Base-by-base conservation (phyloP, 164 flowering plant species). In the Piper longum region DNA sequence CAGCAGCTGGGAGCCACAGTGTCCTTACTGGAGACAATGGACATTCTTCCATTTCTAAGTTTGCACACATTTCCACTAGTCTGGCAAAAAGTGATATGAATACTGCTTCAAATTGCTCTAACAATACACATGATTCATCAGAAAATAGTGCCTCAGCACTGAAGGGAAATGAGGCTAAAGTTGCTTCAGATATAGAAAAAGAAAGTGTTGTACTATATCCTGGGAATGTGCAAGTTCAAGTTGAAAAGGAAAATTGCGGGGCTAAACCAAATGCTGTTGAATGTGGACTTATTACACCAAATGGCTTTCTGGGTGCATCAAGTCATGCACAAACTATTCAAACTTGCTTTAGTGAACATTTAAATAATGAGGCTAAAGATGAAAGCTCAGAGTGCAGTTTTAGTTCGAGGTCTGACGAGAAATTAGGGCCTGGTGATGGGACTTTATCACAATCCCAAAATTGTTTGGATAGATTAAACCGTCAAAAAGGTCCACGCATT, bases 401-500 rank as follows among this genome's bases (percentile, higher is more conserved):
- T 41, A 60, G 70, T n/a, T 59, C 69, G 56, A 72, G 67, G 60
- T 60, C 70, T 6, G 64, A 64, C 4, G 83, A 78, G 14, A 72
- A 66, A 68, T 66, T 43, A 26, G 72, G 59, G 59, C 56, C 60
- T 66, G 59, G 56, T 19, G 57, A 72, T 5, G 83, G 76, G 54
- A 77, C 42, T 58, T 67, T 79, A 63, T 72, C 85, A 43, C 69
- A 71, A 52, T 60, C 70, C 66, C 77, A 75, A 61, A 79, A 79
- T 69, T 83, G 78, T 76, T 26, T 76, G 65, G 89, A 85, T 66
- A 83, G 79, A 69, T 61, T 62, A 63, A 67, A 63, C 61, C 85
- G 80, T 61, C 96, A 83, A 71, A 88, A 85, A 72, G 95, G 99
- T 70, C 99, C 95, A 71, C 93, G 99, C 41, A 83, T 91, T 68